phyloP scores from a whole-genome alignment of 2,329 filamentous ascomycete genomes.

The Cladosporium austrohemisphaericum region DNA sequence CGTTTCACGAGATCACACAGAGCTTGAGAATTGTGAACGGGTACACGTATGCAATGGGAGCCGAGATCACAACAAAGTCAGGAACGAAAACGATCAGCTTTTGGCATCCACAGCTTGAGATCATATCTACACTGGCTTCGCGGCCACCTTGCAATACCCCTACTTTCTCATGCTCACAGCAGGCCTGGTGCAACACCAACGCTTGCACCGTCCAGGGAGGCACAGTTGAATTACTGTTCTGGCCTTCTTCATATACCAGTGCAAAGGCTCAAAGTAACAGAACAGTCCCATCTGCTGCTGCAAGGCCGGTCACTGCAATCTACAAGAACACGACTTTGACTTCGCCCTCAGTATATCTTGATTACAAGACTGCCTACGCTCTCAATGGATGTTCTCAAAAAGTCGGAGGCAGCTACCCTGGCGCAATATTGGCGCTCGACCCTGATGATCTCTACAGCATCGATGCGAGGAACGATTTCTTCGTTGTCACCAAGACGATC shows the following conservation, averaged over 20 bases:
- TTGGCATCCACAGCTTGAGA: neutral
- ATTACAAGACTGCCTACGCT: conserved; percentile 22
- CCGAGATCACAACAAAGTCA: neutral
- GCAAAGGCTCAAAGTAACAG: neutral
- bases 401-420: conserved; percentile 19
- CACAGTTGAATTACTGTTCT: conserved; percentile 21
- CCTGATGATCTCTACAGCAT: conserved; percentile 17
- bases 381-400: conserved; percentile 17
- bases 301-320: conserved; percentile 14
- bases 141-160: conserved; percentile 1
- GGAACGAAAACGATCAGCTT: neutral
- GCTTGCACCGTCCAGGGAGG: conserved; percentile 19
- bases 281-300: neutral
- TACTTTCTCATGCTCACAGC: neutral
- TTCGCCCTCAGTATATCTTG: conserved; percentile 23
- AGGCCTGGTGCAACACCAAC: neutral
- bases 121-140: neutral
- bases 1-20: conserved; percentile 1
- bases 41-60: conserved; percentile 10
- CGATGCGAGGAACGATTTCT: conserved; percentile 14
- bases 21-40: neutral
- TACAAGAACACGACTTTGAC: conserved; percentile 21
- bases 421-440: conserved; percentile 19
- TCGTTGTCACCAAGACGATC: conserved; percentile 2
- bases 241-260: conserved; percentile 6